Evolutionary conservation across 2,329 filamentous ascomycete species (phyloP), one percentile per base, ranked within the genome.

Genomic region (Zasmidium cellare): DNA sequence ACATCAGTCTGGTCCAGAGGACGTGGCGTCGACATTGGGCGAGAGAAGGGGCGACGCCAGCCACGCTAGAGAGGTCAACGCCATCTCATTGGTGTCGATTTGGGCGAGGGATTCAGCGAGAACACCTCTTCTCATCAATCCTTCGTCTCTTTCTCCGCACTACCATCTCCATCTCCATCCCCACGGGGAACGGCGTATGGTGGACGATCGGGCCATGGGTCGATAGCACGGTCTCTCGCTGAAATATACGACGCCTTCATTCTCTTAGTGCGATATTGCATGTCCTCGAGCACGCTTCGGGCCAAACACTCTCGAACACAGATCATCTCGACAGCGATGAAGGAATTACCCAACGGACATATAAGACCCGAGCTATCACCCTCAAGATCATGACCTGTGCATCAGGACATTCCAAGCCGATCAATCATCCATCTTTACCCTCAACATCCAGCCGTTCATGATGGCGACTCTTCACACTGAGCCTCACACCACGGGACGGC

Each of bases 401-500:
- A 9, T 46, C 46, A 44, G 35, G 45, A 28, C 22, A 49, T 9
- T 22, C 18, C 45, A 7, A 22, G 11, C 19, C 19, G 6, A 16
- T 11, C 45, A 22, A 24, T 24, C 41, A 22, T 7, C 16, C 16
- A 46, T 25, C 24, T 49, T 18, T 49, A 11, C 47, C 23, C 9
- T 18, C 47, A 18, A 23, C 20, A 20, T 20, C 3, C 16, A 9
- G 23, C 47, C 24, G 16, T 46, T 22, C 22, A 28, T 19, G 25
- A 55, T 55, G 53, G 14, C 53, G 25, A 49, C 53, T n/a, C 11
- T 18, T n/a, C 18, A 55, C 45, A 25, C 53, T 20, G 35, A 41
- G 35, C 7, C 16, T 41, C 35, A 9, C 16, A 18, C 25, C 46
- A 44, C 53, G 19, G 25, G 22, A 44, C 45, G 53, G 19, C 24